Evolutionary conservation across 495 filamentous ascomycete species (phyloP).

Genomic region (Neurospora sp.): DNA sequence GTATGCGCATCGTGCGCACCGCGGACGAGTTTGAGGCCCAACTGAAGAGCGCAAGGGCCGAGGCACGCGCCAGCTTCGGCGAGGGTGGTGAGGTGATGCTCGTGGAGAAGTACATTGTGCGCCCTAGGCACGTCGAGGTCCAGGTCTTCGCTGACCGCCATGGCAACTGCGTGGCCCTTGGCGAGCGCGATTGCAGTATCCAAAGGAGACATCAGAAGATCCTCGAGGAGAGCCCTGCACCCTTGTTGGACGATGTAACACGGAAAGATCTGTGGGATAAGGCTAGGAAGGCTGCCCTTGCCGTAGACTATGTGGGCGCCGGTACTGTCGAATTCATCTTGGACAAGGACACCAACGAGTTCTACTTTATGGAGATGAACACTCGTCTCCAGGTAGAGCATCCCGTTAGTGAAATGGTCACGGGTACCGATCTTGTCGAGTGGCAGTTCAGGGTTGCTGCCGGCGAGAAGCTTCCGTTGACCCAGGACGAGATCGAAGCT

Average conservation of each 20-base stretch:
- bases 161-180: slow-evolving; percentile 74
- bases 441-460: slow-evolving; percentile 95
- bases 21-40: slow-evolving; percentile 72
- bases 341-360: slow-evolving; percentile 84
- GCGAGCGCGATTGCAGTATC: slow-evolving; percentile 80
- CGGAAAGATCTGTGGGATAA: slow-evolving; percentile 90
- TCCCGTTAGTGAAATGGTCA: slow-evolving; percentile 94
- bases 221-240: slow-evolving; percentile 90
- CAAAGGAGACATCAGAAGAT: slow-evolving; percentile 94
- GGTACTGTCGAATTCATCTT: slow-evolving; percentile 99
- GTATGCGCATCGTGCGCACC: slow-evolving; percentile 85
- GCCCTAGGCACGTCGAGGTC: slow-evolving; percentile 92
- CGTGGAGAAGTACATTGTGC: slow-evolving; percentile 93
- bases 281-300: slow-evolving; percentile 76
- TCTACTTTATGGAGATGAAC: slow-evolving; percentile 99
- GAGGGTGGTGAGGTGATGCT: slow-evolving; percentile 80
- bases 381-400: slow-evolving; percentile 95
- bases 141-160: slow-evolving; percentile 92
- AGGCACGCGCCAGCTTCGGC: slow-evolving; percentile 85
- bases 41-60: slow-evolving; percentile 76
- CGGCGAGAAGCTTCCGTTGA: slow-evolving; percentile 75
- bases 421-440: slow-evolving; percentile 85
- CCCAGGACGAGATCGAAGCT: slow-evolving; percentile 70
- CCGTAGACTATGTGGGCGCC: slow-evolving; percentile 90
- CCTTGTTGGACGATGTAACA: slow-evolving; percentile 65